phyloP scores from a whole-genome alignment of 106 monocot species.

The Dioscorea dumetorum region DNA sequence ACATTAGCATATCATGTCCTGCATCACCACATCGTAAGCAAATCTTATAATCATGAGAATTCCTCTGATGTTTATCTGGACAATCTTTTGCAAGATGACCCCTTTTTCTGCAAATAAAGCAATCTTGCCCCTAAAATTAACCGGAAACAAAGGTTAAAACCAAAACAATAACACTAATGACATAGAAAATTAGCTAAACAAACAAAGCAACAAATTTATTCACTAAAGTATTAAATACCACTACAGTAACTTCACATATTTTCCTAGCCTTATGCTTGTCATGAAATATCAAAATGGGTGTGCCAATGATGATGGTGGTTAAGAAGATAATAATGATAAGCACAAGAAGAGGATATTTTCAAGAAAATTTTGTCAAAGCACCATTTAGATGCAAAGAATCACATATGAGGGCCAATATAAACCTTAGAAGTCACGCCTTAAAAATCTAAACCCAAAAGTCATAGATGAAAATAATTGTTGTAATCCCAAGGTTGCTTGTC shows the following conservation, averaged over 20 bases:
- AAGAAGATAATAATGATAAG: too few relatives aligned
- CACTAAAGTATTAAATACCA: neutral
- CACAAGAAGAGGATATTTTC: too few relatives aligned
- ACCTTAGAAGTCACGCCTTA: too few relatives aligned
- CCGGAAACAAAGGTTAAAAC: neutral
- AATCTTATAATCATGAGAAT: conserved; percentile 32
- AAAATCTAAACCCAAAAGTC: too few relatives aligned
- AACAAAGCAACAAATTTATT: neutral
- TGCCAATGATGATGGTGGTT: too few relatives aligned
- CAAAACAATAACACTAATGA: neutral
- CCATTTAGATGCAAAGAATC: too few relatives aligned
- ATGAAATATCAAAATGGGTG: neutral
- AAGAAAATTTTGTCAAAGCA: too few relatives aligned
- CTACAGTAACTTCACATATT: neutral
- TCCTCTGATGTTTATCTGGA: conserved; percentile 55
- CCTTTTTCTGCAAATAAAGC: conserved; percentile 72
- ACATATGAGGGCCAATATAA: too few relatives aligned
- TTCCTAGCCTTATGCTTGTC: neutral
- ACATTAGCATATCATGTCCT: conserved; percentile 86
- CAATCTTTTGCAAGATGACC: conserved; percentile 82
- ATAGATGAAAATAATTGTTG: too few relatives aligned
- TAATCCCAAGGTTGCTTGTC: too few relatives aligned
- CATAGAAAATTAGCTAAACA: neutral
- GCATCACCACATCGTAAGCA: conserved; percentile 68
- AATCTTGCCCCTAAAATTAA: conserved; percentile 50